A percentile compares a stretch with the other conserved stretches of the same genome.
Evolutionary conservation across 768 basidiomycete species (phyloP).

Genomic region (Phaeotremella skinneri): DNA sequence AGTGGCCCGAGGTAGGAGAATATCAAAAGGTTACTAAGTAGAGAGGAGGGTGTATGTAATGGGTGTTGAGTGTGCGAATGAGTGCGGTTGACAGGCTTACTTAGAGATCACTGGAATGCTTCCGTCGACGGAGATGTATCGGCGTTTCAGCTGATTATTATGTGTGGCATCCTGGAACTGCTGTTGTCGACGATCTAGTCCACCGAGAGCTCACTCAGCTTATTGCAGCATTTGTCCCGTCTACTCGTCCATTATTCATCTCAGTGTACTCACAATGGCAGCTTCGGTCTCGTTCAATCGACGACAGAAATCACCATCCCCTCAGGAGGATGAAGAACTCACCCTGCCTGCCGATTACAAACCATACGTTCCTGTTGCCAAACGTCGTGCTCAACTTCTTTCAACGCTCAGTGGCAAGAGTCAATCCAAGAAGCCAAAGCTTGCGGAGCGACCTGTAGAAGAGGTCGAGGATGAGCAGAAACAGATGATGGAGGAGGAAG

Average conservation of each 20-base stretch:
- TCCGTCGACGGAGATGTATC: no score
- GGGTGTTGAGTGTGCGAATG: no score
- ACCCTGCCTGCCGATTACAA: constrained; percentile 59
- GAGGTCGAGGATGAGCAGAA: constrained; percentile 58
- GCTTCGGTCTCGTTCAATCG: constrained; percentile 3
- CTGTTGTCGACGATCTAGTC: no score
- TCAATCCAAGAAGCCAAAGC: constrained; percentile 58
- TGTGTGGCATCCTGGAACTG: no score
- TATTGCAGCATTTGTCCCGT: neutral
- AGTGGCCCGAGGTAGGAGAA: no score
- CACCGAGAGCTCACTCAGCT: neutral
- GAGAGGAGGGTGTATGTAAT: no score
- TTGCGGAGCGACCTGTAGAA: constrained; percentile 57
- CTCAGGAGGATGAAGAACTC: constrained; percentile 15
- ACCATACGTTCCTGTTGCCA: constrained; percentile 81
- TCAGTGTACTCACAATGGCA: neutral
- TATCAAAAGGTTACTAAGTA: no score
- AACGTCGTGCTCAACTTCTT: constrained; percentile 76
- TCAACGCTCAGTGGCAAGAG: constrained; percentile 61
- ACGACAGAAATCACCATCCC: constrained; percentile 7
- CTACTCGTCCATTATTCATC: neutral
- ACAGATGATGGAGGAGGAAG: constrained; percentile 77
- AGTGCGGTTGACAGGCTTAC: no score
- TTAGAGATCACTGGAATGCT: no score
- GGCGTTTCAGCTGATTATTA: no score